A percentile compares a stretch with the other conserved stretches of the same genome.
Conservation (phyloP, 164 flowering plant species). For the Houttuynia cordata region DNA sequence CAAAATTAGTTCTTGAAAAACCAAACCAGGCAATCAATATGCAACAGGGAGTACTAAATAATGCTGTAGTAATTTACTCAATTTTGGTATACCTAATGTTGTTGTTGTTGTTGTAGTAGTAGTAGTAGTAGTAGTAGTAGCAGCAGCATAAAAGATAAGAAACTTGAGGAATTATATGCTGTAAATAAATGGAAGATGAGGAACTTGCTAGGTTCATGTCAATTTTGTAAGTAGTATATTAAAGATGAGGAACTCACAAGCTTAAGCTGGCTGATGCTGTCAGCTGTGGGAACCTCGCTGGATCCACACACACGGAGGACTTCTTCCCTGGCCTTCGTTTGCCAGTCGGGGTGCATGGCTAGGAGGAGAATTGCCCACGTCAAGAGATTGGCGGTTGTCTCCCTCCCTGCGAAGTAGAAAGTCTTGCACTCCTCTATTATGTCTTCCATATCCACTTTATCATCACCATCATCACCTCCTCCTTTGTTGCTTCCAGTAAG, state of each 20-base stretch:
- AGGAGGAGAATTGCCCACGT: constrained; percentile 36
- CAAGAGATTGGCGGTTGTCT: constrained; percentile 34
- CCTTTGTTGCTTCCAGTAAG: constrained; percentile 5
- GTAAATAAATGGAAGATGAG: not conserved
- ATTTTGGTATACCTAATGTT: too few species aligned
- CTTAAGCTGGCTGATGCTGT: constrained; percentile 23
- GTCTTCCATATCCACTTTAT: constrained; percentile 28
- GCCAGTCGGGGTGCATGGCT: constrained; percentile 35
- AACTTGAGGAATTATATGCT: too few species aligned
- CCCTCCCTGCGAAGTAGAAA: constrained; percentile 44
- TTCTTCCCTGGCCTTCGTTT: constrained; percentile 40
- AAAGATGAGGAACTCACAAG: not conserved
- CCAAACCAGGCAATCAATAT: too few species aligned
- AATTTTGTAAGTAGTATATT: too few species aligned
- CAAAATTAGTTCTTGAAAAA: too few species aligned
- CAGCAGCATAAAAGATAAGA: too few species aligned
- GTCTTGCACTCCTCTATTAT: constrained; percentile 40
- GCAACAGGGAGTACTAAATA: too few species aligned
- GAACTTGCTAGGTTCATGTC: too few species aligned
- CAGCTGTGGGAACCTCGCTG: constrained; percentile 11
- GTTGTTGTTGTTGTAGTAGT: too few species aligned
- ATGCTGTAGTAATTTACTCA: too few species aligned
- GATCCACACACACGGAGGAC: constrained; percentile 21
- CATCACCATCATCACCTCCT: not conserved
- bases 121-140: too few species aligned